A percentile compares a stretch with the other conserved stretches of the same genome.
phyloP scores from a whole-genome alignment of 169 alveolate genomes.

The Plasmodium sp. region DNA sequence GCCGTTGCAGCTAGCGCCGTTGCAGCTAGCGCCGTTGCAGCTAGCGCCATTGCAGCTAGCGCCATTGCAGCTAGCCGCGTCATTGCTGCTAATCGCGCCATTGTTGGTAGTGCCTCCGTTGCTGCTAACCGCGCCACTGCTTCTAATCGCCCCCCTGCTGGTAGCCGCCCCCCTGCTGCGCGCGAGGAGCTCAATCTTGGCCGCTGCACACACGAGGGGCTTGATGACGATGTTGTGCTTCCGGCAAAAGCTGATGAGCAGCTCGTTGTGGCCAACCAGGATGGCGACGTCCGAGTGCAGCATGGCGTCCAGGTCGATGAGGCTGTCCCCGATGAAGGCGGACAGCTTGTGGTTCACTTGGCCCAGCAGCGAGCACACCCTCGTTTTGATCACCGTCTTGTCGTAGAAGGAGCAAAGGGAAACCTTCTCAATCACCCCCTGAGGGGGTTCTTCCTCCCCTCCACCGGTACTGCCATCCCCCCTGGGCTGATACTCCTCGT shows the following conservation, averaged over 20 bases:
- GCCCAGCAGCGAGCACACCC: not conserved
- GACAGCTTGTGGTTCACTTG: constrained; percentile 24
- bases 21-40: too few species aligned
- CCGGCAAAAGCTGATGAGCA: constrained; percentile 18
- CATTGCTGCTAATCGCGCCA: not conserved
- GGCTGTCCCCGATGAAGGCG: constrained; percentile 67
- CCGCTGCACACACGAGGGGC: constrained; percentile 62
- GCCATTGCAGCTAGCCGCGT: too few species aligned
- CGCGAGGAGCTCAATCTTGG: constrained; percentile 32
- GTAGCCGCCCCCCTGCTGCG: not conserved
- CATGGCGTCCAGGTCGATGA: constrained; percentile 50
- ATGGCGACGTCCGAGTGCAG: constrained; percentile 35
- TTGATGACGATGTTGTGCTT: constrained; percentile 55
- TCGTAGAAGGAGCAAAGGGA: constrained; percentile 25
- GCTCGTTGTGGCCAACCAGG: constrained; percentile 9
- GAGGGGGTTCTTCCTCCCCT: not conserved
- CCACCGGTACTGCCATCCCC: not conserved
- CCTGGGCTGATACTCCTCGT: not conserved
- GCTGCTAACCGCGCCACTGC: not conserved
- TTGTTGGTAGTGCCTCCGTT: not conserved
- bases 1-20: not conserved
- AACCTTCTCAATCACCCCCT: not conserved
- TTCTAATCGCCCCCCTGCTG: too few species aligned
- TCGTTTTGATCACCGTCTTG: constrained; percentile 14
- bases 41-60: too few species aligned